A percentile compares a stretch with the other conserved stretches of the same genome.
phyloP scores from a whole-genome alignment of 2,329 filamentous ascomycete genomes.

The Apiospora phragmitis region DNA sequence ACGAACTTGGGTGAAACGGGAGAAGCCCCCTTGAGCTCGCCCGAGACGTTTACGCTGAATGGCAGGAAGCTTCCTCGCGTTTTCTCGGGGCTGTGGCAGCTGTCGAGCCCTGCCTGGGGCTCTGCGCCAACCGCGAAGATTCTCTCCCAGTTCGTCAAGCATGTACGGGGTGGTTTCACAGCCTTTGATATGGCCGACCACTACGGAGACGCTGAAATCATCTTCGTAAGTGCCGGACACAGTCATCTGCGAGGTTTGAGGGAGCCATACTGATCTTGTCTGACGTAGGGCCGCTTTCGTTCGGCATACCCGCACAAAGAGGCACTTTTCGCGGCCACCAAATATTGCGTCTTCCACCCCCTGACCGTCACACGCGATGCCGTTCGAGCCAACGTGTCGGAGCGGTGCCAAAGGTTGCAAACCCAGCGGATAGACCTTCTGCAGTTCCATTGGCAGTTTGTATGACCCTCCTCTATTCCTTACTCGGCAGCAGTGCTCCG shows the following conservation, averaged over 20 bases:
- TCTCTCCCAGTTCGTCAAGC: slow-evolving; percentile 25
- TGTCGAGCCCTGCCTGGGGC: slow-evolving; percentile 32
- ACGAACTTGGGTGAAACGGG: not conserved
- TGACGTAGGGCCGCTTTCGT: slow-evolving; percentile 29
- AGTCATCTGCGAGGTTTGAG: not conserved
- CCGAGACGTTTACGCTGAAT: slow-evolving; percentile 24
- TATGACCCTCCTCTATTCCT: slow-evolving; percentile 20
- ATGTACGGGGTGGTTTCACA: slow-evolving; percentile 27
- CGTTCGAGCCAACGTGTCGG: slow-evolving; percentile 30
- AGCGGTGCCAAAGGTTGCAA: slow-evolving; percentile 32
- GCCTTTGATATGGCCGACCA: slow-evolving; percentile 39
- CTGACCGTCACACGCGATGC: slow-evolving; percentile 27
- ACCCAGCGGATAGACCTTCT: slow-evolving; percentile 34
- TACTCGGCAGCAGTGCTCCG: not conserved
- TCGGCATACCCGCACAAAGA: slow-evolving; percentile 22
- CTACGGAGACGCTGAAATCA: slow-evolving; percentile 37
- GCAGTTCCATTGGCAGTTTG: slow-evolving; percentile 38
- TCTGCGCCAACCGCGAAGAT: slow-evolving; percentile 26
- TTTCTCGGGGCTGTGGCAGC: slow-evolving; percentile 32
- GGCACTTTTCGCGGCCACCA: slow-evolving; percentile 33
- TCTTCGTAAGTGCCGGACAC: slow-evolving; percentile 13
- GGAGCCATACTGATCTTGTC: slow-evolving; percentile 15
- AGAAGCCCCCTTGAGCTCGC: not conserved
- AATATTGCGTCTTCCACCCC: slow-evolving; percentile 36
- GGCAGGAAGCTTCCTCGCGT: slow-evolving; percentile 25